A percentile compares a stretch with the other conserved stretches of the same genome.
These are phyloP conservation scores for Astrothelium macrocarpum DNA, from an alignment of 495 filamentous ascomycete species.

Conservation along the genomic window DNA sequence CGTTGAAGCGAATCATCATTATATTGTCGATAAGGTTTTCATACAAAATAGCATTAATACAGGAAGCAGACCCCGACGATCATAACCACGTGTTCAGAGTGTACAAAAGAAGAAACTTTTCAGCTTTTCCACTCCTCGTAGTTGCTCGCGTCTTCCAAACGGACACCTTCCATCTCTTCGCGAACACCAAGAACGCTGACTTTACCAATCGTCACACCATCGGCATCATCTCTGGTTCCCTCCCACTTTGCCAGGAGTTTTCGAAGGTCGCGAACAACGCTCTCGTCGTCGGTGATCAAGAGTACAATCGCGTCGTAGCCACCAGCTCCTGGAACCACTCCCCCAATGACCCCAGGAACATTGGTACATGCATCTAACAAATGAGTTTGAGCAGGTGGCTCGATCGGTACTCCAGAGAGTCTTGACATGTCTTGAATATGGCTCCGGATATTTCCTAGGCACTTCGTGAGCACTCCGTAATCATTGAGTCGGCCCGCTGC, in stretches of 20 bases:
- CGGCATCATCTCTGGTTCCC: slow-evolving; percentile 37
- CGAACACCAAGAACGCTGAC: slow-evolving; percentile 71
- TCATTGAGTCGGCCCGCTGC: slow-evolving; percentile 8
- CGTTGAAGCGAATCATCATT: no score
- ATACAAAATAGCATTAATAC: no score
- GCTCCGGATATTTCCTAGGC: slow-evolving; percentile 44
- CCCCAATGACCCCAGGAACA: slow-evolving; percentile 74
- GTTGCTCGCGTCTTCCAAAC: slow-evolving; percentile 49
- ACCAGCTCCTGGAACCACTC: slow-evolving; percentile 88
- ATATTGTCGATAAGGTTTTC: no score
- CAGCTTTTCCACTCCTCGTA: slow-evolving; percentile 51
- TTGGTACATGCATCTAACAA: slow-evolving; percentile 64
- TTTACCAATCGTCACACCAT: slow-evolving; percentile 52
- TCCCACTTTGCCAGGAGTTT: slow-evolving; percentile 58
- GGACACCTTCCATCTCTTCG: slow-evolving; percentile 80
- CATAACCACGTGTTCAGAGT: no score
- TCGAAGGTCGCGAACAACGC: slow-evolving; percentile 53
- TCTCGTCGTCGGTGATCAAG: slow-evolving; percentile 62
- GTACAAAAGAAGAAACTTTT: no score
- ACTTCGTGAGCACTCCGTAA: slow-evolving; percentile 16
- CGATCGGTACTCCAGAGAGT: slow-evolving; percentile 72
- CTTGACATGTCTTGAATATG: slow-evolving; percentile 67
- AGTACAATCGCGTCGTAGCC: slow-evolving; percentile 87
- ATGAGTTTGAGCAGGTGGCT: slow-evolving; percentile 75
- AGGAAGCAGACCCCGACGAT: neutral